Evolutionary conservation across 805 yeast genomes (phyloP).

Genomic region (Myxozyma neotropica): DNA sequence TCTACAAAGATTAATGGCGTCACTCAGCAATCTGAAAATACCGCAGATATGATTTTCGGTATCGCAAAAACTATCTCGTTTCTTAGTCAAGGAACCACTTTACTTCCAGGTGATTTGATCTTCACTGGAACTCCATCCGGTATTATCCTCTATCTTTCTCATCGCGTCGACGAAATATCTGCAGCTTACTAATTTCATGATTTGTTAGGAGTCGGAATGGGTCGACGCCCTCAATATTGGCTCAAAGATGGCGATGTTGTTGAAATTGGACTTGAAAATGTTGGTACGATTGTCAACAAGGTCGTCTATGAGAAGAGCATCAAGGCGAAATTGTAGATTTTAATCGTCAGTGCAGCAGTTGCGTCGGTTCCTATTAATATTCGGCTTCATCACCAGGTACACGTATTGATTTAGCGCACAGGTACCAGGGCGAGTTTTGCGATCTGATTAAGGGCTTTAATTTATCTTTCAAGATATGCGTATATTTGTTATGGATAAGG

Average conservation of each 20-base stretch:
- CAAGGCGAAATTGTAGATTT: constrained; percentile 37
- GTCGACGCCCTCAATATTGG: constrained; percentile 49
- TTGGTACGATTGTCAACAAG: constrained; percentile 50
- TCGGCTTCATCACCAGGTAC: too few relatives aligned
- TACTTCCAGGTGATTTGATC: constrained; percentile 56
- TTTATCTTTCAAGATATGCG: too few relatives aligned
- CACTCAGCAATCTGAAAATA: constrained; percentile 49
- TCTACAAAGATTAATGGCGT: constrained; percentile 53
- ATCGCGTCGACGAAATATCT: too few relatives aligned
- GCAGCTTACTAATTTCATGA: neutral
- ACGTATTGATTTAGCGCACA: too few relatives aligned
- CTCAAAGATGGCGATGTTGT: constrained; percentile 51
- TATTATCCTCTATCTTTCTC: neutral
- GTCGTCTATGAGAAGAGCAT: constrained; percentile 42
- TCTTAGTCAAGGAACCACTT: constrained; percentile 55
- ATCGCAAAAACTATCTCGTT: constrained; percentile 51
- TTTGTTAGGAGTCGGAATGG: constrained; percentile 53
- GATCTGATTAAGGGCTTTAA: too few relatives aligned
- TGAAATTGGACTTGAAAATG: constrained; percentile 47
- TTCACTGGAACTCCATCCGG: constrained; percentile 58
- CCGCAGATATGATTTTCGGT: constrained; percentile 54
- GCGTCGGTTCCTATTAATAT: too few relatives aligned
- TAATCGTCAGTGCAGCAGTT: too few relatives aligned
- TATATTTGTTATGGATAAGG: too few relatives aligned
- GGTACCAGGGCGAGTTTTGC: too few relatives aligned